Percentiles rank a stretch among this genome's conserved stretches.
Evolutionary conservation across 2,329 filamentous ascomycete genomes (phyloP).

Genomic region (Colletotrichum spinosum): DNA sequence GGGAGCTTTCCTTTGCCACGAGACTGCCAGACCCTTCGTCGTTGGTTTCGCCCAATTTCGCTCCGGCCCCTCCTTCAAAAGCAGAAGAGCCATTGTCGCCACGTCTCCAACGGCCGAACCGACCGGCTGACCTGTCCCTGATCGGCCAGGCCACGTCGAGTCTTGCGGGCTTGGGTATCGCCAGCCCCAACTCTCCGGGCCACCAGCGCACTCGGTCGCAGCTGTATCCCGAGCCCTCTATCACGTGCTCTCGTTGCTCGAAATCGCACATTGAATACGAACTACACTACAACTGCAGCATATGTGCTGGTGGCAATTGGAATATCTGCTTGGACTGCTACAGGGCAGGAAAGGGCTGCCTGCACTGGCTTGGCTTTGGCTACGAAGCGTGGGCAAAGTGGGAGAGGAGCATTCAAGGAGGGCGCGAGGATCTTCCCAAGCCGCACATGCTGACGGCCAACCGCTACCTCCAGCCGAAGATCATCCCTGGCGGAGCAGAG

Average conservation of each 20-base stretch:
- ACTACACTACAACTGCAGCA: slow-evolving; percentile 84
- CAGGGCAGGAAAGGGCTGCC: slow-evolving; percentile 79
- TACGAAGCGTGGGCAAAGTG: slow-evolving; percentile 76
- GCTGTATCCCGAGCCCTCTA: slow-evolving; percentile 76
- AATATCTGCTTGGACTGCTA: slow-evolving; percentile 88
- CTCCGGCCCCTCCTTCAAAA: slow-evolving; percentile 30
- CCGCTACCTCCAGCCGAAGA: slow-evolving; percentile 65
- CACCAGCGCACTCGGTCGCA: slow-evolving; percentile 59
- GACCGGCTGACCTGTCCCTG: slow-evolving; percentile 55
- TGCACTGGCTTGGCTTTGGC: slow-evolving; percentile 91
- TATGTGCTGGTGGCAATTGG: slow-evolving; percentile 78
- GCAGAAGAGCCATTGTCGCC: slow-evolving; percentile 27
- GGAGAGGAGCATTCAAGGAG: slow-evolving; percentile 62
- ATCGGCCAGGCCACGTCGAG: slow-evolving; percentile 46
- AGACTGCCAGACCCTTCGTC: slow-evolving; percentile 42
- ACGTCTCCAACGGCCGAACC: slow-evolving; percentile 42
- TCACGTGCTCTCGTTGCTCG: slow-evolving; percentile 79
- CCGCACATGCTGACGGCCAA: slow-evolving; percentile 70
- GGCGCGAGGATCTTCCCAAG: slow-evolving; percentile 53
- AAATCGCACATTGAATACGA: slow-evolving; percentile 83
- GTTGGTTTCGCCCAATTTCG: slow-evolving; percentile 36
- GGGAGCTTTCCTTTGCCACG: slow-evolving; percentile 52
- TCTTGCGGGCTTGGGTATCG: slow-evolving; percentile 45
- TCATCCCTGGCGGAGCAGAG: slow-evolving; percentile 63
- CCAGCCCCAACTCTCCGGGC: slow-evolving; percentile 48